Conservation (phyloP, 208 protist species). For the Trypanosomatidae sp. region DNA sequence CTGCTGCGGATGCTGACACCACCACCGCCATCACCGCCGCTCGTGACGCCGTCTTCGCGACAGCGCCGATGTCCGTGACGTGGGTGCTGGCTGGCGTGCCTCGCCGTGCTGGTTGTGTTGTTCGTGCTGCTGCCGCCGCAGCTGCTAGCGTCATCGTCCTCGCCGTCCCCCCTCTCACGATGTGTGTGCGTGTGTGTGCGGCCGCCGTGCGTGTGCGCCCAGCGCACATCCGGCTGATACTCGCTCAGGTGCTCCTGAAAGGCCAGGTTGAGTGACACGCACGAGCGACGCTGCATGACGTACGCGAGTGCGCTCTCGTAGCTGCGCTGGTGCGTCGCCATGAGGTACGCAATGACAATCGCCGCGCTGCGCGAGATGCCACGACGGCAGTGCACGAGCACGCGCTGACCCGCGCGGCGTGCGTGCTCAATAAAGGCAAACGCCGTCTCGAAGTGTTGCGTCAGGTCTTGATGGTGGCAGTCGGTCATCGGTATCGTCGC, state of each 20-base stretch:
- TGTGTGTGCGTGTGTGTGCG: not conserved
- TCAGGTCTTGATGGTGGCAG: conserved; percentile 44
- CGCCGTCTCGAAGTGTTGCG: conserved; percentile 29
- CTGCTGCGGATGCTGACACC: too few species aligned
- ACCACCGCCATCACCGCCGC: too few species aligned
- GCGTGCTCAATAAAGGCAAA: conserved; percentile 60
- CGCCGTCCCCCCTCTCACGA: not conserved
- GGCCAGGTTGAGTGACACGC: conserved; percentile 68
- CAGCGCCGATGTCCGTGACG: too few species aligned
- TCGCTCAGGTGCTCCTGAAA: conserved; percentile 54
- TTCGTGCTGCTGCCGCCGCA: conserved; percentile 6
- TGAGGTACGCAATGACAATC: conserved; percentile 71
- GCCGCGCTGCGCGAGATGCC: conserved; percentile 67
- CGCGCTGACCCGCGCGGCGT: conserved; percentile 16
- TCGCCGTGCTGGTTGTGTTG: too few species aligned
- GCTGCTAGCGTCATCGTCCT: conserved; percentile 2
- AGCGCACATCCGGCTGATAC: conserved; percentile 7
- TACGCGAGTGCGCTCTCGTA: conserved; percentile 36
- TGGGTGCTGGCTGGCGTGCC: too few species aligned
- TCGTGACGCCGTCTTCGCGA: too few species aligned
- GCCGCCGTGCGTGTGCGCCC: conserved; percentile 10
- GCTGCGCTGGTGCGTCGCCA: conserved; percentile 35
- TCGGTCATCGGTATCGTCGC: conserved; percentile 61
- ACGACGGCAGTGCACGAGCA: conserved; percentile 73
- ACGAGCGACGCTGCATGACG: conserved; percentile 29